Base-by-base conservation (phyloP, 768 basidiomycete species). In the Leucocoprinus leucothites region DNA sequence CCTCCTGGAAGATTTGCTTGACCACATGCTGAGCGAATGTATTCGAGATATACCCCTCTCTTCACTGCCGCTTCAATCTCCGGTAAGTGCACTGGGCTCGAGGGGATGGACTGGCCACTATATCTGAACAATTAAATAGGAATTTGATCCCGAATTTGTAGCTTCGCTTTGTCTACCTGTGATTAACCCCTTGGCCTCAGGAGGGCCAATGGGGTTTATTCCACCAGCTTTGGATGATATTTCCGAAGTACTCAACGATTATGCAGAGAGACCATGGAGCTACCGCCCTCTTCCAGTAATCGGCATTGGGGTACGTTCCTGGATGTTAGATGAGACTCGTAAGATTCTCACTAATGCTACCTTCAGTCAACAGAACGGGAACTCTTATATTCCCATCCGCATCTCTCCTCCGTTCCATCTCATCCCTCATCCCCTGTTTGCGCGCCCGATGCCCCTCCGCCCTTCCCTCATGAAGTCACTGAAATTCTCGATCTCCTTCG, bases 111-210 rank as follows among this genome's bases (percentile, higher is more conserved):
- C n/a, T n/a, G n/a, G n/a, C 26, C 26, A 18, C 0, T 5, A 13
- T 19, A 21, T 11, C 9, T 22, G 6, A 28, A 19, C 34, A 13
- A 16, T 35, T 16, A 9, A 5, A 38, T 18, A 49, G 48, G 48
- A 49, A 38, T 38, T 38, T 13, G 48, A 38, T n/a, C 19, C 18
- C 4, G 48, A 13, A 4, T 16, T 49, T 16, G 13, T 49, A 19
- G 48, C 48, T 24, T 49, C 36, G 5, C 48, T 49, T n/a, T 16
- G 48, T 21, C 48, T 49, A 35, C 48, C 48, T 38, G 14, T 34
- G 3, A 16, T 49, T 25, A 22, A n/a, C 9, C 36, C 48, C 9
- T 25, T 38, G 35, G 16, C 22, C 31, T 13, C 44, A 18, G 6
- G 24, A n/a, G n/a, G n/a, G n/a, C n/a, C 11, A 5, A 31, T 31